Evolutionary conservation across 192 early-diverging fungal genomes (phyloP).

Genomic region (Coemansia sp.): DNA sequence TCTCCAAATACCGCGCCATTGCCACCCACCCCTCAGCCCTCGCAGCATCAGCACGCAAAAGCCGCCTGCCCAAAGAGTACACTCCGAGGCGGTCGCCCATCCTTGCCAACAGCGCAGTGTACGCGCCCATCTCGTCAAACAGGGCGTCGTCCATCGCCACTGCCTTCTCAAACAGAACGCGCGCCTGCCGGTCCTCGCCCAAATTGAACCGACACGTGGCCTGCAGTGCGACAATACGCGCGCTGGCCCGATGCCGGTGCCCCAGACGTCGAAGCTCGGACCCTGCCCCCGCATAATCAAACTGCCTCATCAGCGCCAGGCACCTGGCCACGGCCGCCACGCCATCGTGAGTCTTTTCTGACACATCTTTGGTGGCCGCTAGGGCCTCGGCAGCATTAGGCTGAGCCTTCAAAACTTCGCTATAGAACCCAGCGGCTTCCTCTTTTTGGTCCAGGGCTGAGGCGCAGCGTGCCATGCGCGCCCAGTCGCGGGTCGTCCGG

Average conservation of each 20-base stretch:
- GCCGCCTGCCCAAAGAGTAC: constrained; percentile 37
- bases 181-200: constrained; percentile 17
- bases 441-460: constrained; percentile 18
- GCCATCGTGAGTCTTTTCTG: constrained; percentile 13
- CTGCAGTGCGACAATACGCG: constrained; percentile 34
- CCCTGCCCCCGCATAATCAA: constrained; percentile 32
- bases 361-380: not conserved
- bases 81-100: constrained; percentile 24
- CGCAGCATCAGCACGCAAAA: constrained; percentile 39
- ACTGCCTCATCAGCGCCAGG: constrained; percentile 19
- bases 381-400: constrained; percentile 46
- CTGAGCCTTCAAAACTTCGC: constrained; percentile 31
- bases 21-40: constrained; percentile 51
- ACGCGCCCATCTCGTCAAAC: constrained; percentile 42
- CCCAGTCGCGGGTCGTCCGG: constrained; percentile 26
- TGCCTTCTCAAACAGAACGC: constrained; percentile 34
- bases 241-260: constrained; percentile 25
- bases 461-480: constrained; percentile 49
- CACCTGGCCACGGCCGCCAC: constrained; percentile 28
- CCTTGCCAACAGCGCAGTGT: constrained; percentile 29
- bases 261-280: constrained; percentile 23
- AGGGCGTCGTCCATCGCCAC: constrained; percentile 22
- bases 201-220: constrained; percentile 46
- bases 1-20: constrained; percentile 49
- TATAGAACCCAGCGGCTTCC: constrained; percentile 34